phyloP scores from a whole-genome alignment of 1,284 basidiomycete species.

The Boletellus dicymbophilus region DNA sequence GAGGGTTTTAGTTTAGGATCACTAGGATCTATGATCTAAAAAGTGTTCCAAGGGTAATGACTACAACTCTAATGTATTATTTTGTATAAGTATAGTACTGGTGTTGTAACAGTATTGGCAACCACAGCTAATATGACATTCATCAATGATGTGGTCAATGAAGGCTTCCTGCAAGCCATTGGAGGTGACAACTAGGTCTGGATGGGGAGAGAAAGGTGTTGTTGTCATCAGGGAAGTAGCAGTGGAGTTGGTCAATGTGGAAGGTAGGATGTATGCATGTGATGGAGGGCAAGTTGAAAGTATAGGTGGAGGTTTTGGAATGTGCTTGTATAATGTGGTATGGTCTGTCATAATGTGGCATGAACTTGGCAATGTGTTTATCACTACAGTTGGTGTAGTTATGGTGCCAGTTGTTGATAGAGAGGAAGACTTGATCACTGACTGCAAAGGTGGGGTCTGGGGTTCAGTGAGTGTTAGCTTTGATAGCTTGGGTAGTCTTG shows the following conservation, averaged over 20 bases:
- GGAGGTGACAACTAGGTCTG: background rate
- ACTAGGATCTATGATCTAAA: no score
- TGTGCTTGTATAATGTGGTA: background rate
- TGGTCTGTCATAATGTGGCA: background rate
- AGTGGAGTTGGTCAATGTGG: background rate
- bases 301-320: background rate
- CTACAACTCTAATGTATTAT: no score
- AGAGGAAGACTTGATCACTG: background rate
- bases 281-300: background rate
- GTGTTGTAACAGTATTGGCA: no score
- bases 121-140: background rate
- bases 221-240: background rate
- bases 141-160: background rate
- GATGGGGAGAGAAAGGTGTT: background rate
- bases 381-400: background rate
- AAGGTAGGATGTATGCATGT: background rate
- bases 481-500: background rate
- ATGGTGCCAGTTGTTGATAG: background rate
- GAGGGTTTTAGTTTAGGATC: no score
- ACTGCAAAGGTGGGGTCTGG: background rate
- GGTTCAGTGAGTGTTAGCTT: background rate
- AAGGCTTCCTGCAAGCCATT: background rate
- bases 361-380: background rate
- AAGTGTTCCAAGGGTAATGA: no score
- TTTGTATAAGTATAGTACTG: no score